Base-by-base conservation (phyloP, 2,329 filamentous ascomycete genomes). In the Dothideomycetes sp. region DNA sequence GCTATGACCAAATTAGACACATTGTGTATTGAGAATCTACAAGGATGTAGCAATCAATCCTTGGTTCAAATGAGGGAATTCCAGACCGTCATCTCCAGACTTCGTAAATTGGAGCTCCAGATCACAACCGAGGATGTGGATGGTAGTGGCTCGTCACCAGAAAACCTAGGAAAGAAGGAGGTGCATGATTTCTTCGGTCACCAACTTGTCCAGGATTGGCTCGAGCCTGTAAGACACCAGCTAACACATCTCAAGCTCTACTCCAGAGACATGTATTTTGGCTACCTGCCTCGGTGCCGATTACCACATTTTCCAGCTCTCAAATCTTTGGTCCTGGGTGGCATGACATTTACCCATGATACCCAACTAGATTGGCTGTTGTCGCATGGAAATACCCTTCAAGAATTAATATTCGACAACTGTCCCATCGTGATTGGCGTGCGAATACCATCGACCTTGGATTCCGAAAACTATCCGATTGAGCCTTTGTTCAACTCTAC, bases 351-450 rank as follows among this genome's bases (percentile, higher is more conserved):
- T 33, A 57, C 57, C 4, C 58, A 69, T 23, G 59, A 69, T 15
- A 64, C 60, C 55, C 68, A 72, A 39, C 49, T 70, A 0, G 62
- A 64, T 8, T 72, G 68, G 67, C 60, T 73, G 4, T 43, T 64
- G 0, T 58, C 57, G 0, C 54, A 71, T 3, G 55, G 49, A 4
- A 10, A 44, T 0, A 66, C 64, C 0, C 53, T 72, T 0, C 46
- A 60, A 11, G 57, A 64, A 28, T 49, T 72, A 1, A 59, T 64
- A 10, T 52, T 72, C 0, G 65, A 69, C 29, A 53, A 65, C 39
- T 71, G 67, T 38, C 54, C 59, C 1, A 64, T 44, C 19, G 25
- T 44, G 5, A 31, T 39, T 19, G 34, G 42, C n/a, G 31, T 37
- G 5, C 20, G 23, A 1, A 32, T 38, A 32, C 31, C 22, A 4